Conservation (phyloP, 768 basidiomycete genomes). For the Hypholoma sublateritium region DNA sequence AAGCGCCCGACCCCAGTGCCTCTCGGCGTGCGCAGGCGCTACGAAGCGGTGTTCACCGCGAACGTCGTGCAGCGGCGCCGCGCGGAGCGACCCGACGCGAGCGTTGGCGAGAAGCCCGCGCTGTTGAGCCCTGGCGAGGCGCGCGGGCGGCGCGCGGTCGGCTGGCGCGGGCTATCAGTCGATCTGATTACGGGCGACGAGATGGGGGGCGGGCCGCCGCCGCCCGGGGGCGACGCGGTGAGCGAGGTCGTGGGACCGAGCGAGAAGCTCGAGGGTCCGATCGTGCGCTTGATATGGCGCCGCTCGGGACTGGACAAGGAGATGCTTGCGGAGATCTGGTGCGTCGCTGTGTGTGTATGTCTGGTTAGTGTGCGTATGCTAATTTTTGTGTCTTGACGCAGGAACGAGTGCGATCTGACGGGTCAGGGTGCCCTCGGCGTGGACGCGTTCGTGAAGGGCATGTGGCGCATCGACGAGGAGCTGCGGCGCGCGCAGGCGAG, state of each 20-base stretch:
- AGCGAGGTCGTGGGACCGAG: constrained; percentile 35
- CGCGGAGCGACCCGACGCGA: constrained; percentile 29
- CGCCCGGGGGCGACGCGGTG: not conserved
- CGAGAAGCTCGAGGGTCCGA: constrained; percentile 53
- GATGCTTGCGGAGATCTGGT: constrained; percentile 70
- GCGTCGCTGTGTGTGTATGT: constrained; percentile 15
- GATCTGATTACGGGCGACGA: constrained; percentile 56
- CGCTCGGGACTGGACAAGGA: constrained; percentile 53
- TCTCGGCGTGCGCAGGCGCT: constrained; percentile 58
- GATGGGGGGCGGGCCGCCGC: constrained; percentile 20
- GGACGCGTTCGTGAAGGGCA: constrained; percentile 70
- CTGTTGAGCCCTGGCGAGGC: constrained; percentile 34
- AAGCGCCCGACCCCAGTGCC: constrained; percentile 70
- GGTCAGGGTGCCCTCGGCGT: constrained; percentile 58
- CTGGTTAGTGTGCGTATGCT: not conserved
- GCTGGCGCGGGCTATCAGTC: constrained; percentile 58
- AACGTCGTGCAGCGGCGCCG: constrained; percentile 53
- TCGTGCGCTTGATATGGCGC: constrained; percentile 55
- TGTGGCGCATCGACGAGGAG: constrained; percentile 89
- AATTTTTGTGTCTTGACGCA: constrained; percentile 24
- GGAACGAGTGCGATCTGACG: constrained; percentile 69
- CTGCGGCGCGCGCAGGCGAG: constrained; percentile 58
- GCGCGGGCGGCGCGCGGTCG: constrained; percentile 58
- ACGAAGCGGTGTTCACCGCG: constrained; percentile 64
- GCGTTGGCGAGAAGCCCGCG: constrained; percentile 30